Base-by-base conservation (phyloP, 2,329 filamentous ascomycete species). In the Aspergillus ruber region DNA sequence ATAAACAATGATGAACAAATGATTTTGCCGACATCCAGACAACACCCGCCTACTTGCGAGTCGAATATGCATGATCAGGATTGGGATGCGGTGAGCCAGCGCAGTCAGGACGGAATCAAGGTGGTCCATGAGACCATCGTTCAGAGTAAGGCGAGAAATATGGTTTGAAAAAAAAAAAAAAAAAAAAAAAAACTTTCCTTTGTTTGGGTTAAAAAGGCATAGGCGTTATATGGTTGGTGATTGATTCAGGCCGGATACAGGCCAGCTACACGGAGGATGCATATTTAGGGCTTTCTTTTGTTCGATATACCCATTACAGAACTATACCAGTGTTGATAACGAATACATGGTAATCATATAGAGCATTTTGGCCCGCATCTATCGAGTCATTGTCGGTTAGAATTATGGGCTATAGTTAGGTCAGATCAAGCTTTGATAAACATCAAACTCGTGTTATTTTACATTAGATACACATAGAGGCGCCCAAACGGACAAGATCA, bases 91-190 rank as follows among this genome's bases (percentile, higher is more conserved):
- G 43, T 33, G 10, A 57, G 58, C 15, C 54, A 54, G 38, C 10
- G 39, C 2, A 56, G 53, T 27, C 47, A 53, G 33, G 59, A 56
- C 27, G 59, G 59, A 7, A 66, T 64, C 45, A 64, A 63, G 36
- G 62, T 66, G 27, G 52, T 64, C 1, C 53, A 57, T 42, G 63
- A 66, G 51, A 65, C 58, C 13, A 65, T 64, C 29, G 50, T 66
- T 41, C 51, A 58, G 36, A 61, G 58, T 45, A 48, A 51, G 2
- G 50, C 56, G 25, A 59, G 56, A 33, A 20, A 45, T 3, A 17
- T 35, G 25, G 32, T 42, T 17, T 15, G 18, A 21, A 17, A 35
- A 12, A 29, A 3, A 29, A 12, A 27, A 21, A 17, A 35, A 12
- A 29, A 3, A 29, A 12, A 12, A 17, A 35, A 17, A 17, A 6